Evolutionary conservation across 331 rosid species (phyloP).

Genomic region (Malus hybrid): DNA sequence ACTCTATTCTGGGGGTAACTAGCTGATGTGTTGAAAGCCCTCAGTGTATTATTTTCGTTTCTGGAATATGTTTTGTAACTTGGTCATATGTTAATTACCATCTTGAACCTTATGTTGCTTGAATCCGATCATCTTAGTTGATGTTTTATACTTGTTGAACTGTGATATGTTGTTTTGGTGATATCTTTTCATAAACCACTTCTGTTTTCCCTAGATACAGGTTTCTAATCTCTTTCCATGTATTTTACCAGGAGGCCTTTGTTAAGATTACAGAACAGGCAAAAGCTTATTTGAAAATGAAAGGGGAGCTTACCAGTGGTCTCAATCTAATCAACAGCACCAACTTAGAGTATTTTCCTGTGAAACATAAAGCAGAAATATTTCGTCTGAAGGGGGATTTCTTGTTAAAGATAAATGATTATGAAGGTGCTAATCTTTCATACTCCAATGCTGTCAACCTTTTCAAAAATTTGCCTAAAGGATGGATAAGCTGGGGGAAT

Average conservation of each 20-base stretch:
- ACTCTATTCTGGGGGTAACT: background rate
- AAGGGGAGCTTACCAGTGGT: conserved; percentile 81
- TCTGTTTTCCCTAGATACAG: background rate
- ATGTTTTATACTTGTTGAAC: background rate
- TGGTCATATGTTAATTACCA: background rate
- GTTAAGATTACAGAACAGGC: conserved; percentile 97
- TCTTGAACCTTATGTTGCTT: background rate
- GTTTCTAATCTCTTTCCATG: conserved; percentile 25
- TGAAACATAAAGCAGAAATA: conserved; percentile 92
- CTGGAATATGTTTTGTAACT: background rate
- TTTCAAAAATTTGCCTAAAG: conserved; percentile 74
- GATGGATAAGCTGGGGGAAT: conserved; percentile 99
- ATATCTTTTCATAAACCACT: background rate
- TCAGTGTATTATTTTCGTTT: background rate
- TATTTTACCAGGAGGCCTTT: conserved; percentile 85
- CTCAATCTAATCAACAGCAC: conserved; percentile 85
- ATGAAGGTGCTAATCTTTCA: conserved; percentile 66
- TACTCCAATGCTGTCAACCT: conserved; percentile 81
- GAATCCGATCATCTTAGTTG: too few relatives aligned
- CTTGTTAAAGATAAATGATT: conserved; percentile 67
- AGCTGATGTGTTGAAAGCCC: background rate
- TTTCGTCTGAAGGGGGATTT: conserved; percentile 88
- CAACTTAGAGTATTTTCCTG: conserved; percentile 89
- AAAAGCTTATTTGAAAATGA: conserved; percentile 82
- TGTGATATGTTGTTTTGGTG: background rate